Percentiles rank a stretch among this genome's conserved stretches.
Conservation (phyloP, 805 yeast species). For the Candida pseudoglaebosa region DNA sequence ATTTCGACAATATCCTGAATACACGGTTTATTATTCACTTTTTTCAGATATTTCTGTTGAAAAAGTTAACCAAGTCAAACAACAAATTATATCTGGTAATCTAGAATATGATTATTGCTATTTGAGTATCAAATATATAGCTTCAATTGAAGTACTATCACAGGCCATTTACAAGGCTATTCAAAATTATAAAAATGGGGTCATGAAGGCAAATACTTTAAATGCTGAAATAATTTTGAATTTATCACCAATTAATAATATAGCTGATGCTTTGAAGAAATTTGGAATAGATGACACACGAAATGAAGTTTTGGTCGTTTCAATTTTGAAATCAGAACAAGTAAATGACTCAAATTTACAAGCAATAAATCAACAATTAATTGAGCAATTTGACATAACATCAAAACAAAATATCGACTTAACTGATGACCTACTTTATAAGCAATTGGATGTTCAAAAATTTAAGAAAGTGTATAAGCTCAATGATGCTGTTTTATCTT, state of each 20-base stretch:
- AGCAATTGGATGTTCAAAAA: constrained; percentile 20
- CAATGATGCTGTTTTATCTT: constrained; percentile 22
- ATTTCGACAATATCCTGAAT: constrained; percentile 47
- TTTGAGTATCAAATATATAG: constrained; percentile 54
- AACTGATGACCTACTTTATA: constrained; percentile 21
- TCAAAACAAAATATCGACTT: constrained; percentile 12
- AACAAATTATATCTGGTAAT: constrained; percentile 43
- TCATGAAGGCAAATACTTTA: constrained; percentile 57
- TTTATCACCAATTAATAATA: constrained; percentile 67
- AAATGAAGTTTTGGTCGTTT: constrained; percentile 46
- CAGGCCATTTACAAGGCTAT: constrained; percentile 61
- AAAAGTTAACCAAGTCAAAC: constrained; percentile 37
- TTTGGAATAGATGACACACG: constrained; percentile 63
- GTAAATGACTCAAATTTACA: constrained; percentile 19
- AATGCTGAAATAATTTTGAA: constrained; percentile 71
- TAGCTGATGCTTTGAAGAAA: constrained; percentile 63
- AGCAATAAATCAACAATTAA: constrained; percentile 32
- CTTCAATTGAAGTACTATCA: constrained; percentile 59
- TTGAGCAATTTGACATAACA: constrained; percentile 11
- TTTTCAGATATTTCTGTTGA: constrained; percentile 44
- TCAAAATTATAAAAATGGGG: constrained; percentile 44
- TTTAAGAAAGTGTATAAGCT: constrained; percentile 36
- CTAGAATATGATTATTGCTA: constrained; percentile 57
- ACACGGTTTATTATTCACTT: constrained; percentile 35
- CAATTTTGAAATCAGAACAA: constrained; percentile 29